Evolutionary conservation across 2,329 filamentous ascomycete species (phyloP).

Genomic region (Triangularia verruculosa): DNA sequence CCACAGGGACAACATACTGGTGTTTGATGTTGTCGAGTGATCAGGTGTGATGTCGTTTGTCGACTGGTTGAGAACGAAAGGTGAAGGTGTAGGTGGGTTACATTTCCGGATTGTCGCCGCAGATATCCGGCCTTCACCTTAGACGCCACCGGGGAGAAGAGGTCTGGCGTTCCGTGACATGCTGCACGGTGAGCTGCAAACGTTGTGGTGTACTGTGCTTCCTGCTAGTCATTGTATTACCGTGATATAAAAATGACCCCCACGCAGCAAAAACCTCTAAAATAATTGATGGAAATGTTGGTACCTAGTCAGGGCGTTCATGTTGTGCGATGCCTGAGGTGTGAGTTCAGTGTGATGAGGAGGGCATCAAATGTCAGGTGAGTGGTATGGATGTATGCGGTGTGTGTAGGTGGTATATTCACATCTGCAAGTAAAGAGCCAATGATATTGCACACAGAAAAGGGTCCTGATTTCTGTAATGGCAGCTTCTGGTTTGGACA

Average conservation of each 20-base stretch:
- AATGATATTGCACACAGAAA: background rate
- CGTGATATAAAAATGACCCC: background rate
- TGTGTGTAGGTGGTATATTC: background rate
- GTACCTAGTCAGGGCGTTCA: background rate
- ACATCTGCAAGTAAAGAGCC: background rate
- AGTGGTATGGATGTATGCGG: background rate
- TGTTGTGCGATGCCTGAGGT: background rate
- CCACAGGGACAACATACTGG: background rate
- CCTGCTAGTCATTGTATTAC: background rate
- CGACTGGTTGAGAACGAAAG: background rate
- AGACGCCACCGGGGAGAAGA: background rate
- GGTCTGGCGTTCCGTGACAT: background rate
- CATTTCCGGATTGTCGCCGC: background rate
- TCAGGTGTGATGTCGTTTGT: background rate
- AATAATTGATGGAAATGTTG: background rate
- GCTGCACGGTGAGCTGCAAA: background rate
- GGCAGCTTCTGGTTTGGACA: background rate
- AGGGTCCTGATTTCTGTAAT: background rate
- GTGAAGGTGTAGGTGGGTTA: background rate
- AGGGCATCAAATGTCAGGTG: background rate
- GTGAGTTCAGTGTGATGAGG: background rate
- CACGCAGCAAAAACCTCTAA: background rate
- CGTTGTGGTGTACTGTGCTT: background rate
- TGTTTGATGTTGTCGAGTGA: background rate
- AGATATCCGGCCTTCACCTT: background rate